These are phyloP conservation scores for Protomyces gravidus DNA, from an alignment of 1,139 yeast genomes.

Conservation along the genomic window DNA sequence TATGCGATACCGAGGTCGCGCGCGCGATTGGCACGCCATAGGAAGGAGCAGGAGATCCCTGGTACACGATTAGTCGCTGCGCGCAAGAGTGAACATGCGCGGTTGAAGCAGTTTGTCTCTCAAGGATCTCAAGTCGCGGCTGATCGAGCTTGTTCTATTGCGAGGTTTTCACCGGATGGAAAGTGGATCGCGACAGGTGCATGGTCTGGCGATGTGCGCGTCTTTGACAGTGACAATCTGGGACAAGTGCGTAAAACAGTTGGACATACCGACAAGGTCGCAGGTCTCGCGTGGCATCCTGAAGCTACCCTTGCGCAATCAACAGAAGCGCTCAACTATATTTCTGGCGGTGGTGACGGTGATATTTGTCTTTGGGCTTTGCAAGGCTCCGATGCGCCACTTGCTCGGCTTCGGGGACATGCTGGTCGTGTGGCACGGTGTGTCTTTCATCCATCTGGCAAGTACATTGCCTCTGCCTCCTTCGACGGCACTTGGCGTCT, in stretches of 20 bases:
- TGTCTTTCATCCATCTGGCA: slow-evolving; percentile 61
- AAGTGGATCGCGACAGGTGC: slow-evolving; percentile 61
- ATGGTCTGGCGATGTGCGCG: slow-evolving; percentile 72
- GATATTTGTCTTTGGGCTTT: slow-evolving; percentile 39
- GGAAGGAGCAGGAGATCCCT: slow-evolving; percentile 25
- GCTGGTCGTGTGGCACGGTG: slow-evolving; percentile 58
- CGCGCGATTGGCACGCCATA: slow-evolving; percentile 32
- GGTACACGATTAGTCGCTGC: slow-evolving; percentile 34
- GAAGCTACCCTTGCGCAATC: slow-evolving; percentile 33
- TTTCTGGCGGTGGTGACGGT: slow-evolving; percentile 32
- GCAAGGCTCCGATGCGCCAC: slow-evolving; percentile 28
- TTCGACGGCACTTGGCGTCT: slow-evolving; percentile 84
- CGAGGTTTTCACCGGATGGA: slow-evolving; percentile 47
- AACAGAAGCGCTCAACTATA: slow-evolving; percentile 22
- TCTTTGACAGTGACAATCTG: slow-evolving; percentile 48
- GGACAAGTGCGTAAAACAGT: slow-evolving; percentile 33
- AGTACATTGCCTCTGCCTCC: slow-evolving; percentile 63
- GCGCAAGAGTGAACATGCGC: slow-evolving; percentile 37
- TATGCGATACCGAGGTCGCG: slow-evolving; percentile 51
- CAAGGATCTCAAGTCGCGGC: slow-evolving; percentile 68
- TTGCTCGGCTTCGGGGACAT: slow-evolving; percentile 44
- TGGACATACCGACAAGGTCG: slow-evolving; percentile 60
- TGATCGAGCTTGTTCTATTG: slow-evolving; percentile 63
- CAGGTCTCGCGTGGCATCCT: slow-evolving; percentile 66
- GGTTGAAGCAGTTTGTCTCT: slow-evolving; percentile 44